Conservation (phyloP, 2,329 filamentous ascomycete genomes). For the Talaromyces pinophilus region DNA sequence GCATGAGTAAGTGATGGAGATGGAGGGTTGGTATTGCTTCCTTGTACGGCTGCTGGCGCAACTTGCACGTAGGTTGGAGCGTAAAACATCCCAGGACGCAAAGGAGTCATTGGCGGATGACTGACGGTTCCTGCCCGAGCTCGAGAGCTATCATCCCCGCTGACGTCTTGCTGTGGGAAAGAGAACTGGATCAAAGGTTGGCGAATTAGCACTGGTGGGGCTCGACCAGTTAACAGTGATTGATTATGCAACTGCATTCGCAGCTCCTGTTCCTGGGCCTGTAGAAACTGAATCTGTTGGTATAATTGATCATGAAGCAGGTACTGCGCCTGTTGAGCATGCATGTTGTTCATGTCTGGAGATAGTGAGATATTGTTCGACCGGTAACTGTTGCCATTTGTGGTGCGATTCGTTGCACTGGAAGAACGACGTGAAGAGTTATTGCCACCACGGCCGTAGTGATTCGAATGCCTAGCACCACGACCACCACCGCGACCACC, state of each 20-base stretch:
- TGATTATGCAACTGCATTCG: conserved; percentile 51
- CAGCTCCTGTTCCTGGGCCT: conserved; percentile 53
- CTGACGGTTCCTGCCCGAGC: conserved; percentile 42
- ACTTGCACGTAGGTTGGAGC: conserved; percentile 41
- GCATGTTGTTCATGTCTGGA: conserved; percentile 43
- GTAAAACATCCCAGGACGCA: conserved; percentile 40
- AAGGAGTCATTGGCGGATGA: conserved; percentile 35
- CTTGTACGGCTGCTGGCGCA: conserved; percentile 39
- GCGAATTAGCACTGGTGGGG: conserved; percentile 43
- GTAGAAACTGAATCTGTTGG: conserved; percentile 53
- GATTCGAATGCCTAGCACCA: conserved; percentile 52
- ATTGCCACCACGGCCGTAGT: conserved; percentile 50
- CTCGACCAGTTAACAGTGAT: conserved; percentile 43
- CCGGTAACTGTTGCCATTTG: conserved; percentile 35
- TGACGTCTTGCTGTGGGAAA: conserved; percentile 38
- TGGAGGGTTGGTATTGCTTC: conserved; percentile 48
- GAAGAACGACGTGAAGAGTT: conserved; percentile 58
- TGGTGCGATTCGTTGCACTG: conserved; percentile 53
- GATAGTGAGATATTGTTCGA: conserved; percentile 40
- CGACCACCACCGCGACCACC: conserved; percentile 53
- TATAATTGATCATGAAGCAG: conserved; percentile 52
- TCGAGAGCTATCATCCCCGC: conserved; percentile 40
- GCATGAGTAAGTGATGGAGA: conserved; percentile 46
- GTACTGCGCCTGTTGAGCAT: conserved; percentile 51
- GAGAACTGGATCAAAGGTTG: conserved; percentile 47